phyloP scores from a whole-genome alignment of 2,329 filamentous ascomycete genomes.

The Didymella sp. region DNA sequence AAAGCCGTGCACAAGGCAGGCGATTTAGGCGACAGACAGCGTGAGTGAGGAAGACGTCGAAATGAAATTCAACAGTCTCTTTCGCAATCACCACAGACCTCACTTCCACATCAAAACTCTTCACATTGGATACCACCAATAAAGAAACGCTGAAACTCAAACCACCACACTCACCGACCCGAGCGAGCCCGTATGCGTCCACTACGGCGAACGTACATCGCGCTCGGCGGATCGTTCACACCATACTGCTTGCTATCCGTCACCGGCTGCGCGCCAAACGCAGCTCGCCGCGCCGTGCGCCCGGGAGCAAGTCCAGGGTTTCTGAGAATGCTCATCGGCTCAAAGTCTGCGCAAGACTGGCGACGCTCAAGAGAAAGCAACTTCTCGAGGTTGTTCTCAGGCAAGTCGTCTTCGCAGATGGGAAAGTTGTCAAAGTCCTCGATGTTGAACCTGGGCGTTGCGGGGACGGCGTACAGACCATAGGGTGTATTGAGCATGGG shows the following conservation, averaged over 20 bases:
- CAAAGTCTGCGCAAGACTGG: neutral
- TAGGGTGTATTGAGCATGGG: neutral
- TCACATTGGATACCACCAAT: neutral
- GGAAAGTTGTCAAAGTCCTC: slow-evolving; percentile 8
- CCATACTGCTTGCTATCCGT: slow-evolving; percentile 22
- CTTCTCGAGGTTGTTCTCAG: slow-evolving; percentile 12
- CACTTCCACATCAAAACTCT: neutral
- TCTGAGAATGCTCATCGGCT: slow-evolving; percentile 8
- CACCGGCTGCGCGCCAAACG: slow-evolving; percentile 28
- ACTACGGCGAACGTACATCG: slow-evolving; percentile 9
- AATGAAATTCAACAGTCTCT: neutral
- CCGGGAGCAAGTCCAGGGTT: neutral
- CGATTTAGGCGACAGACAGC: neutral
- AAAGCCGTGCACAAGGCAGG: neutral
- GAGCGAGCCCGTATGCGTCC: neutral
- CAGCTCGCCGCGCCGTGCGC: slow-evolving; percentile 14
- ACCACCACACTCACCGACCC: neutral
- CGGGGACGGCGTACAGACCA: slow-evolving; percentile 4
- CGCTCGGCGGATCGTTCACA: slow-evolving; percentile 23
- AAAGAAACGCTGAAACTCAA: neutral
- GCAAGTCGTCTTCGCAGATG: slow-evolving; percentile 1
- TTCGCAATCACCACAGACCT: neutral
- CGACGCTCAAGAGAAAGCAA: slow-evolving; percentile 10
- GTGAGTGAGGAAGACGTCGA: neutral
- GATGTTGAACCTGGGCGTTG: slow-evolving; percentile 7